Base-by-base conservation (phyloP, 2,329 filamentous ascomycete genomes). In the Rhinocladiella similis region DNA sequence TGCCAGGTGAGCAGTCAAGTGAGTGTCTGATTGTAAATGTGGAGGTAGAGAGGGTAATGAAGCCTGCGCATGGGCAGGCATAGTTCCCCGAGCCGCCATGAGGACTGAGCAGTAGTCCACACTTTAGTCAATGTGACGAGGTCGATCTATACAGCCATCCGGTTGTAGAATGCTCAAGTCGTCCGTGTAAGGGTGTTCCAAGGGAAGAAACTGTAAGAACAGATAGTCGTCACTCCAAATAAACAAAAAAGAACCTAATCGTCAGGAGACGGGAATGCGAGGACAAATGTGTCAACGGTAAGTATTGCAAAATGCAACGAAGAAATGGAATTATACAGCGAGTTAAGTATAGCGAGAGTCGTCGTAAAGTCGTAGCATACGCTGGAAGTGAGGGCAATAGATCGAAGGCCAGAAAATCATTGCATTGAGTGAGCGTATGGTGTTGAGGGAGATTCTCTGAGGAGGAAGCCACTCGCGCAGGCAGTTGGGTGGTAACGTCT, bases 31-130 rank as follows among this genome's bases (percentile, higher is more conserved):
- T 62, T 80, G 77, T 20, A 79, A 67, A 68, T 80, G 94, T 60
- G 89, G 85, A 47, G 94, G 93, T 64, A 99, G 80, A 60, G 91
- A 87, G 19, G 93, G 91, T 67, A 99, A 80, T 59, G 93, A 97
- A 56, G 91, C 84, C 75, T 96, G 91, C 62, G 73, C 61, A 81
- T 90, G 77, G 87, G 91, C 75, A 72, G 82, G 72, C 70, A 75
- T 61, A 69, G 71, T 69, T 65, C 72, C 75, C 63, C 74, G 67
- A 59, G 69, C 68, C 55, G 71, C 73, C 75, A 78, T 78, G 50
- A 59, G 69, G 46, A 53, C 29, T 18, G 45, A 46, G 47, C 50
- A 3, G 29, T 33, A 12, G 5, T 27, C 43, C n/a, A n/a, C 3
- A 46, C 25, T 1, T 29, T 7, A 16, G 16, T 5, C 6, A 41